Base-by-base conservation (phyloP, 2,329 filamentous ascomycete genomes). In the Sclerotinia minor region DNA sequence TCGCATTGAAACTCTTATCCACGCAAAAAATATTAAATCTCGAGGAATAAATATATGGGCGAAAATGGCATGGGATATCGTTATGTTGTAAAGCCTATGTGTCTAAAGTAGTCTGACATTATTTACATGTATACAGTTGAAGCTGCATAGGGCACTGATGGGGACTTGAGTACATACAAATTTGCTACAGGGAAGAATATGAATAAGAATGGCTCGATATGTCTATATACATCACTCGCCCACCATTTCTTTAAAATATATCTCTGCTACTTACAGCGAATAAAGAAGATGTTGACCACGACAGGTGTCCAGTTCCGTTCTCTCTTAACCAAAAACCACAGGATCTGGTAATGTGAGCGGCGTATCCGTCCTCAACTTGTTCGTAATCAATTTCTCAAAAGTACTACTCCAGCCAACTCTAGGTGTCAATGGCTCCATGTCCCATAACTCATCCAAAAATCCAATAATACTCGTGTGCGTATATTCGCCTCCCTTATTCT, bases 391-490 rank as follows among this genome's bases (percentile, higher is more conserved):
- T 58, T 73, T 69, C 57, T 75, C 74, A 70, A 76, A 76, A 2
- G 71, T 74, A 60, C 61, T 54, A 38, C 67, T 69, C 47, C 70
- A 75, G 13, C 45, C 50, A 3, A 75, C 73, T 26, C 74, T 65
- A 5, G 68, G 68, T 32, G 72, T 75, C 65, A 76, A 69, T 47
- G 68, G 68, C 6, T 74, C 73, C 59, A 76, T 47, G 1, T 68
- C 79, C 78, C 80, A 83, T 26, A 83, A 77, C 61, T 81, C 77
- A 35, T 78, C 76, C 32, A 82, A 71, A 32, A 79, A 80, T 67
- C 77, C 78, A 15, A 83, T 74, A 59, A 83, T 80, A 5, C 78
- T 80, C 4, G 80, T 81, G 64, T 81, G 80, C 4, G 78, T 79
- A 72, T 82, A 83, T 47, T 81, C 78, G 26, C 78, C 79, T 2